Base-by-base conservation (phyloP, 2,329 filamentous ascomycete species). In the Phyllosticta citrichinensis region DNA sequence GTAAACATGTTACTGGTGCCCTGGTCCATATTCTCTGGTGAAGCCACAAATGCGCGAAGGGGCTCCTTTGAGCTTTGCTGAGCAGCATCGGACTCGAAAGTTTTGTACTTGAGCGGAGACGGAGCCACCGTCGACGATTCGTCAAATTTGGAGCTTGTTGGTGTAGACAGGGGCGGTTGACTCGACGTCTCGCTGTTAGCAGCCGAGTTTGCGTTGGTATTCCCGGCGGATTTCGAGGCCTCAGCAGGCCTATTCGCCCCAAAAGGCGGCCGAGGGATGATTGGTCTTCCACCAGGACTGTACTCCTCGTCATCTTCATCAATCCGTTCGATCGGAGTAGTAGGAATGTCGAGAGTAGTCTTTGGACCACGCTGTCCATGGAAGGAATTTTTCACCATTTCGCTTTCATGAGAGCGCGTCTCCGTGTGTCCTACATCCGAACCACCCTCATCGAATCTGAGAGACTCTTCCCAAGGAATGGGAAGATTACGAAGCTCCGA, bases 211-310 rank as follows among this genome's bases (percentile, higher is more conserved):
- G 56, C 24, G 33, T 56, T 19, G 4, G 40, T 51, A 50, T 57
- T 64, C 17, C 63, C 66, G 14, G 59, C 62, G 11, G 62, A 64
- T 54, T 63, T 64, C 12, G 67, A 24, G 19, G 62, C 5, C 17
- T 53, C 58, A 19, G 19, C 67, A 10, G 65, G 59, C 25, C 66
- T 66, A 3, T 63, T 65, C 47, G 64, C 40, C 6, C 40, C 40
- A 47, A 47, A 47, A 47, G 40, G 40, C 12, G 40, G 40, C 14
- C 40, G 40, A n/a, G 40, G 68, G 24, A 79, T 63, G 11, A 79
- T 74, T 10, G 81, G 81, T 33, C 81, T 73, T 8, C 81, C 81
- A 22, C 81, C 81, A 20, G 81, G 79, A 63, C 80, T 83, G 63
- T 82, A 83, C 50, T 74, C 70, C 51, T 71, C 68, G 62, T 71